These are phyloP conservation scores for Croton setiger DNA, from an alignment of 441 rosid genomes.

Conservation along the genomic window DNA sequence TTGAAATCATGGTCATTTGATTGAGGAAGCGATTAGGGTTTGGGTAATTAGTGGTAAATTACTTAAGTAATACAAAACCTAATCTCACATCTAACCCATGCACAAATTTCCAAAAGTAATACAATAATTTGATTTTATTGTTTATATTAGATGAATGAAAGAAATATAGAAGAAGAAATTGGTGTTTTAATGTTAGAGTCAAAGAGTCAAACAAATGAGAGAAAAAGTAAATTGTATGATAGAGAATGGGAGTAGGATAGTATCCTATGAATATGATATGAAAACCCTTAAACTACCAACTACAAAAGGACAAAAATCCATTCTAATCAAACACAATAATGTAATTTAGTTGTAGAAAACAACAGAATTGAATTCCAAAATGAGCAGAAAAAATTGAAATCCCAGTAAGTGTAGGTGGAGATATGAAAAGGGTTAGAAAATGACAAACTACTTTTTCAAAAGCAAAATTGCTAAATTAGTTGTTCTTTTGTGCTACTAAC, in stretches of 20 bases:
- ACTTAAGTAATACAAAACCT: constrained; percentile 19
- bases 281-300: neutral
- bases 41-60: neutral
- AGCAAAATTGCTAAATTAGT: neutral
- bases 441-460: constrained; percentile 30
- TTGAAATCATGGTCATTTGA: no score
- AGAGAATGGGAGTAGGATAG: neutral
- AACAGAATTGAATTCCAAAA: neutral
- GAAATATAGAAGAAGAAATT: neutral
- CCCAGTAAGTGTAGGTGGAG: neutral
- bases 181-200: neutral
- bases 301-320: constrained; percentile 18
- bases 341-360: neutral
- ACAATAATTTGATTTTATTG: neutral
- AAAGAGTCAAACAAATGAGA: neutral
- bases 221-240: neutral
- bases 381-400: neutral
- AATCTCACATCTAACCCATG: constrained; percentile 21
- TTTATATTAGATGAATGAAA: neutral
- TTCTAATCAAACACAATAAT: constrained; percentile 1
- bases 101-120: neutral
- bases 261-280: neutral
- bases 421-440: constrained; percentile 7
- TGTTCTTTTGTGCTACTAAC: no score
- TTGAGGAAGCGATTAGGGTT: neutral